A percentile compares a stretch with the other conserved stretches of the same genome.
Evolutionary conservation across 2,329 filamentous ascomycete species (phyloP).

Genomic region (Fusarium anthophilum): DNA sequence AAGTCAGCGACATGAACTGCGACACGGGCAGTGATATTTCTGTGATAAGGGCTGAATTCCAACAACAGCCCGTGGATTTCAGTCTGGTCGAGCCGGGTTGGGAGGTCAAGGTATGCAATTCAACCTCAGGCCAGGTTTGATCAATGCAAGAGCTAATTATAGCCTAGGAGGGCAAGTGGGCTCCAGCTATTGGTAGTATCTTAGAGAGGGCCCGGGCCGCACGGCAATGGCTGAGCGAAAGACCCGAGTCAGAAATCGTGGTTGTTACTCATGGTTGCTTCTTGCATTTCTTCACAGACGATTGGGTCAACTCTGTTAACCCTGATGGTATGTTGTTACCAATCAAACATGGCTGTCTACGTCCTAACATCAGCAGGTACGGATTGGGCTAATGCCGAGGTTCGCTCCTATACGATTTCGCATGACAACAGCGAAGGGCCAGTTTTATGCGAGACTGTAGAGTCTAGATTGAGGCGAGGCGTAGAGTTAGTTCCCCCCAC

Average conservation of each 20-base stretch:
- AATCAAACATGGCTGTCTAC: accelerated
- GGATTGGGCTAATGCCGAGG: background rate
- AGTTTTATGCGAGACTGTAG: background rate
- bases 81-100: background rate
- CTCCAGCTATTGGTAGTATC: accelerated
- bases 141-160: accelerated
- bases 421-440: accelerated
- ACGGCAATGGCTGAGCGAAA: background rate
- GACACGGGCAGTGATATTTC: background rate
- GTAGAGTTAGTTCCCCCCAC: background rate
- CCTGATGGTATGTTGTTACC: background rate
- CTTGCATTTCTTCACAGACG: background rate
- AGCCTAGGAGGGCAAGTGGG: background rate
- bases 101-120: background rate
- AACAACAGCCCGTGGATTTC: background rate
- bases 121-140: accelerated
- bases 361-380: background rate
- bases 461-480: background rate
- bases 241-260: background rate
- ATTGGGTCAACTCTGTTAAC: background rate
- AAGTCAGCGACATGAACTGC: background rate
- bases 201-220: background rate
- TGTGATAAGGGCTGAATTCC: background rate
- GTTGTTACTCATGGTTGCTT: background rate
- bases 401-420: background rate